These are phyloP conservation scores for Paralagenidium karlingii DNA, from an alignment of 352 stramenopile species.

Conservation along the genomic window DNA sequence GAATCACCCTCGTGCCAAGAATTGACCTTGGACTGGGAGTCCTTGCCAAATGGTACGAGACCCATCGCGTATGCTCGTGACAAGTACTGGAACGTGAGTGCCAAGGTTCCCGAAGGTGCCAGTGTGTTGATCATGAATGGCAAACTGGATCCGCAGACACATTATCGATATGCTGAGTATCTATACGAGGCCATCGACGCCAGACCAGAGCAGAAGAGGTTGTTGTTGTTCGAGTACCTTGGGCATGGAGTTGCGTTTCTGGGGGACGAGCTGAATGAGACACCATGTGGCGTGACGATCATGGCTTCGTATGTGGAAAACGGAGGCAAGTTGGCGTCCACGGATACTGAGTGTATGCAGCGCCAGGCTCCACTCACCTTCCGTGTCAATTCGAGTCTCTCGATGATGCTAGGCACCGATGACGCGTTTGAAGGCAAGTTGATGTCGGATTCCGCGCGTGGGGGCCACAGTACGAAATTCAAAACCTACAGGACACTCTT, in stretches of 20 bases:
- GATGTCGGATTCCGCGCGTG: too few relatives aligned
- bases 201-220: too few relatives aligned
- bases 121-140: conserved; percentile 45
- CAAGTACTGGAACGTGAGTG: conserved; percentile 19
- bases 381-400: too few relatives aligned
- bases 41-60: too few relatives aligned
- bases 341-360: conserved; percentile 48
- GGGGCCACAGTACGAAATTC: too few relatives aligned
- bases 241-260: conserved; percentile 31
- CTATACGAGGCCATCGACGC: conserved; percentile 16
- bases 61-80: background rate
- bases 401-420: conserved; percentile 11
- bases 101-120: conserved; percentile 13
- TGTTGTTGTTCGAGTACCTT: conserved; percentile 21
- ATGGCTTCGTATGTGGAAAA: conserved; percentile 39
- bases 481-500: too few relatives aligned
- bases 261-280: too few relatives aligned
- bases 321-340: conserved; percentile 22
- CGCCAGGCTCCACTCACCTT: too few relatives aligned
- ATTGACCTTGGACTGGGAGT: conserved; percentile 39
- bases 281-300: conserved; percentile 23
- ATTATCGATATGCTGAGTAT: conserved; percentile 3
- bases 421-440: conserved; percentile 26
- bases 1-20: too few relatives aligned
- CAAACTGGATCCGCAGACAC: conserved; percentile 20